Evolutionary conservation across 2,329 filamentous ascomycete species (phyloP).

Genomic region (Ophiostoma perfectum): DNA sequence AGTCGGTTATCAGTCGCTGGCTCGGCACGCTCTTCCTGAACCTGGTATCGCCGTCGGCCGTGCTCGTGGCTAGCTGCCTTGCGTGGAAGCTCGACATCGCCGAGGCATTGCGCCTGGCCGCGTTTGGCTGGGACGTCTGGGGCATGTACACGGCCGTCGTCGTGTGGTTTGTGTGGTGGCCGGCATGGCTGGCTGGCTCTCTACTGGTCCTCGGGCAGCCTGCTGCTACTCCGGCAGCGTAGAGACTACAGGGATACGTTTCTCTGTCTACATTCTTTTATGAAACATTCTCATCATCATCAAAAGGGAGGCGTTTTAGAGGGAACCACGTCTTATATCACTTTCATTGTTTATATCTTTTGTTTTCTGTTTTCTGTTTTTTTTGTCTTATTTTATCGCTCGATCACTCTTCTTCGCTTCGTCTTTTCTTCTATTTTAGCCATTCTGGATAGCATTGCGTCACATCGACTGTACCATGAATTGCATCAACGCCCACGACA

Average conservation of each 20-base stretch:
- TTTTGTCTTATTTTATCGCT: not conserved
- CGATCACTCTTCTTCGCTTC: no score
- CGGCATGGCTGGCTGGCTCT: conserved; percentile 71
- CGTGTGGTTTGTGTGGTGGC: conserved; percentile 95
- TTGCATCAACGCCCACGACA: not conserved
- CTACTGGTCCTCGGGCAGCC: conserved; percentile 47
- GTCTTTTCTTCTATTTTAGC: not conserved
- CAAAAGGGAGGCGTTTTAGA: no score
- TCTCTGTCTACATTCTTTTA: no score
- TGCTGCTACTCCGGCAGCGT: not conserved
- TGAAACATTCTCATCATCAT: no score
- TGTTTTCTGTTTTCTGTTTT: no score
- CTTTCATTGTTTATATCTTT: no score
- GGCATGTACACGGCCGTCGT: conserved; percentile 84
- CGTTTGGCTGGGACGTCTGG: conserved; percentile 84
- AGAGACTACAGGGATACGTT: no score
- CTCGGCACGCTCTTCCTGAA: conserved; percentile 50
- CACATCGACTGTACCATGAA: no score
- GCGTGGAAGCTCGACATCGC: conserved; percentile 41
- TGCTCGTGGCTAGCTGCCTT: conserved; percentile 45
- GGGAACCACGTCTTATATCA: no score
- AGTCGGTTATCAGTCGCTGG: conserved; percentile 37
- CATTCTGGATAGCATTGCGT: not conserved
- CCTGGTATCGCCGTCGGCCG: conserved; percentile 56
- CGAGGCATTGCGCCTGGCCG: conserved; percentile 63